These are phyloP conservation scores for Gossypium davidsonii DNA, from an alignment of 441 rosid genomes.

Conservation along the genomic window DNA sequence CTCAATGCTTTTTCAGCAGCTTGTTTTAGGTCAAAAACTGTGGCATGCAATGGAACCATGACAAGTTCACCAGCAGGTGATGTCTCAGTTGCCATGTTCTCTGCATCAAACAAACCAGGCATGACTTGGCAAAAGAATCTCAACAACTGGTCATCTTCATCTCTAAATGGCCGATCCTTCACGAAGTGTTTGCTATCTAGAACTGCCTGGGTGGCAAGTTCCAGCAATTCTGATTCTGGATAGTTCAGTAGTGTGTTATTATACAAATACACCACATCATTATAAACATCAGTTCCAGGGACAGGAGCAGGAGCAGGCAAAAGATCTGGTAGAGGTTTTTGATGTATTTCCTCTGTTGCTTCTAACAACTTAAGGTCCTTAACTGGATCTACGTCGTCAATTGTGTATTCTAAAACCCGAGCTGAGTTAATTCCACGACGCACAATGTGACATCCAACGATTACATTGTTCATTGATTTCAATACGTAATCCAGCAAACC, in stretches of 20 bases:
- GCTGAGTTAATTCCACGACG: conserved; percentile 50
- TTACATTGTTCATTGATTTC: conserved; percentile 76
- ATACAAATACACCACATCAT: conserved; percentile 49
- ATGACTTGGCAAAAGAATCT: conserved; percentile 50
- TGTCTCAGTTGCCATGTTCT: conserved; percentile 21
- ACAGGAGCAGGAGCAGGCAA: conserved; percentile 9
- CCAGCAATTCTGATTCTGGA: conserved; percentile 45
- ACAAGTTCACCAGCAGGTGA: conserved; percentile 54
- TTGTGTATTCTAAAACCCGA: conserved; percentile 65
- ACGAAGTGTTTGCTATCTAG: conserved; percentile 69
- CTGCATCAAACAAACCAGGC: conserved; percentile 28
- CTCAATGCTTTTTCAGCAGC: conserved; percentile 50
- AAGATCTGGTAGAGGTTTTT: conserved; percentile 18
- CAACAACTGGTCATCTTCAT: conserved; percentile 38
- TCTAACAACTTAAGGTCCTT: conserved; percentile 10
- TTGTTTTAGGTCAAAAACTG: conserved; percentile 56
- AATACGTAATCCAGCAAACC: conserved; percentile 82
- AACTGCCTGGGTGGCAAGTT: conserved; percentile 44
- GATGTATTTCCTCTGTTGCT: conserved; percentile 15
- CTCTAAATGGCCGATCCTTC: conserved; percentile 63
- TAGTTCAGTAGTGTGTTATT: conserved; percentile 43
- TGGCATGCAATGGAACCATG: conserved; percentile 52
- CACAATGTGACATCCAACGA: conserved; percentile 49
- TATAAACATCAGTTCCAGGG: conserved; percentile 45
- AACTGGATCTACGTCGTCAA: conserved; percentile 37